Conservation (phyloP, 2,329 filamentous ascomycete species). For the Scedosporium dehoogii region DNA sequence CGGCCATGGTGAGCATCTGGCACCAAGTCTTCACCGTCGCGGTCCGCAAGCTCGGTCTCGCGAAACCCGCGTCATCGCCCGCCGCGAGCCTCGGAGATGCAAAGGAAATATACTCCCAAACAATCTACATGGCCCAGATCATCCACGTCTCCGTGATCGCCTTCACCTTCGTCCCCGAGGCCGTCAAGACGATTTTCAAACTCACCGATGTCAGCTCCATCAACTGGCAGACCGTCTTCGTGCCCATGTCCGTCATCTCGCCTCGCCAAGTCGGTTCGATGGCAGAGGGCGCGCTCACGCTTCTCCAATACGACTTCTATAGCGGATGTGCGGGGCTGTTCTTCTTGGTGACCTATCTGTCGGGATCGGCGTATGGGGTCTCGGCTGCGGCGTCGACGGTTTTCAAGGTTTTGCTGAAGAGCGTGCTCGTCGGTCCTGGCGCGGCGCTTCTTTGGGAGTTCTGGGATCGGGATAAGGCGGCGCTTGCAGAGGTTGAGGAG, state of each 20-base stretch:
- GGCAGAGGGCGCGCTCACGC: conserved; percentile 8
- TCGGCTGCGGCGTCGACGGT: conserved; percentile 1
- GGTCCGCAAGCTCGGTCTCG: not conserved
- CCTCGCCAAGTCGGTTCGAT: conserved; percentile 5
- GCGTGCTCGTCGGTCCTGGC: conserved; percentile 11
- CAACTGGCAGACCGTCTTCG: conserved; percentile 9
- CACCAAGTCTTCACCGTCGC: conserved; percentile 9
- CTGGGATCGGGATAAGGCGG: conserved; percentile 12
- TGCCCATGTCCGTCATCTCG: conserved; percentile 7
- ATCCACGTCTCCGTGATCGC: conserved; percentile 8
- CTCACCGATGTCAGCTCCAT: not conserved
- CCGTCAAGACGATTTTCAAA: not conserved
- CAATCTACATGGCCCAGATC: conserved; percentile 3
- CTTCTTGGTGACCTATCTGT: conserved; percentile 9
- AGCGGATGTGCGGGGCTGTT: conserved; percentile 9
- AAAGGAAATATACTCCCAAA: conserved; percentile 8
- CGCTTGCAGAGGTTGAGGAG: not conserved
- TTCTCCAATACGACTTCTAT: conserved; percentile 16
- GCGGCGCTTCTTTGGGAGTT: conserved; percentile 12
- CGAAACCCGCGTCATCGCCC: not conserved
- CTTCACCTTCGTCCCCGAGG: conserved; percentile 2
- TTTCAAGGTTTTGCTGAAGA: conserved; percentile 5
- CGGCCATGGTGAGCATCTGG: conserved; percentile 10
- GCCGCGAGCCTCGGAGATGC: not conserved
- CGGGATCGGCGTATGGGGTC: conserved; percentile 1